Percentiles rank a stretch among this genome's conserved stretches.
Evolutionary conservation across 805 yeast genomes (phyloP).

Genomic region (Cyberlindnera subsufficiens): DNA sequence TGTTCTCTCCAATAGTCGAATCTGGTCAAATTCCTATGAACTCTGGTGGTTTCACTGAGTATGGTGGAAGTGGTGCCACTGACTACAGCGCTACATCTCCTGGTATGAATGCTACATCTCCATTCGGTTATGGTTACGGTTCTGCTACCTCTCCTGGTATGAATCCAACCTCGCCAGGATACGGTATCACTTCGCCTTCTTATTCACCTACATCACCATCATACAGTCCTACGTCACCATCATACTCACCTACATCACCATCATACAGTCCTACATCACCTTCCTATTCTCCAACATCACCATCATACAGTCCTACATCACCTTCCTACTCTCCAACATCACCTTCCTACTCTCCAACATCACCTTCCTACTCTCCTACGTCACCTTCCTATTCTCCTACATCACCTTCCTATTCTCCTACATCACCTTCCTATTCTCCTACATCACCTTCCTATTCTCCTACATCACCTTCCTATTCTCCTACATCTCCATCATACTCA

Average conservation of each 20-base stretch:
- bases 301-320: conserved; percentile 63
- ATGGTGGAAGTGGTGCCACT: conserved; percentile 54
- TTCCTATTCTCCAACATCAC: conserved; percentile 67
- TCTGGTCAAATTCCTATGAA: conserved; percentile 74
- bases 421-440: conserved; percentile 78
- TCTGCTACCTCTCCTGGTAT: conserved; percentile 43
- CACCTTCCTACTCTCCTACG: conserved; percentile 58
- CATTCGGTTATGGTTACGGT: conserved; percentile 38
- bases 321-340: conserved; percentile 66
- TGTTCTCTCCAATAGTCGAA: conserved; percentile 89
- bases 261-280: conserved; percentile 73
- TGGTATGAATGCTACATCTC: conserved; percentile 40
- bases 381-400: conserved; percentile 79
- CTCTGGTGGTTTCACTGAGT: conserved; percentile 65
- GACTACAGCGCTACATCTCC: conserved; percentile 53
- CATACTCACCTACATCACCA: conserved; percentile 65
- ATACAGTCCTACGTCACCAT: conserved; percentile 77
- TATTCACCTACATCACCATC: conserved; percentile 65
- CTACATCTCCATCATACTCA: conserved; percentile 63
- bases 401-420: conserved; percentile 63
- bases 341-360: conserved; percentile 73
- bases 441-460: conserved; percentile 77
- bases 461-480: conserved; percentile 66
- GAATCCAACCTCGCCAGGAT: conserved; percentile 47
- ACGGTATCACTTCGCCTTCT: conserved; percentile 67